Percentiles rank a stretch among this genome's conserved stretches.
phyloP scores from a whole-genome alignment of 257 asterid species.

The Lycium ferocissimum region DNA sequence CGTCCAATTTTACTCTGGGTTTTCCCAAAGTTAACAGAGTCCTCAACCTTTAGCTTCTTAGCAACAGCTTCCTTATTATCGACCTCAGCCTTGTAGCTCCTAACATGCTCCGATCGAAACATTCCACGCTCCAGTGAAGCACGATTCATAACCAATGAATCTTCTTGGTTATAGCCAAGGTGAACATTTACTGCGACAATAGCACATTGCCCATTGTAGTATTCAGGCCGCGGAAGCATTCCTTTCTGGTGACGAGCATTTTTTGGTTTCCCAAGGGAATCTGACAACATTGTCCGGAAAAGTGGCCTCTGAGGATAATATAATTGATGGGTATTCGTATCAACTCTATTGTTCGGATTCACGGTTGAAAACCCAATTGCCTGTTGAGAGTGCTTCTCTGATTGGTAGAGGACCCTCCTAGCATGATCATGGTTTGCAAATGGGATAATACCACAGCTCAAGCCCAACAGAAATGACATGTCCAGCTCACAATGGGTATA shows the following conservation, averaged over 20 bases:
- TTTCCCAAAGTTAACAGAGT: conserved; percentile 75
- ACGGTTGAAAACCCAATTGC: conserved; percentile 89
- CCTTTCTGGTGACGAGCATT: conserved; percentile 55
- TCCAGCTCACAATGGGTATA: conserved; percentile 90
- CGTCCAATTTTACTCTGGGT: conserved; percentile 81
- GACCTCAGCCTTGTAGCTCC: conserved; percentile 91
- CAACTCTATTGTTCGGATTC: conserved; percentile 71
- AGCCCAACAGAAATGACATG: conserved; percentile 73
- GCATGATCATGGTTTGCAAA: conserved; percentile 94
- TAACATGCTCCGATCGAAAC: conserved; percentile 87
- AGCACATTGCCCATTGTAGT: conserved; percentile 88
- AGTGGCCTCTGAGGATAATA: conserved; percentile 93
- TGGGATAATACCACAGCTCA: conserved; percentile 91
- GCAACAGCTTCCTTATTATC: conserved; percentile 57
- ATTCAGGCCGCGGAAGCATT: conserved; percentile 82
- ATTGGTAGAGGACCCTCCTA: conserved; percentile 84
- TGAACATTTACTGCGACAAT: conserved; percentile 93
- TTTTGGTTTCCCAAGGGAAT: conserved; percentile 78
- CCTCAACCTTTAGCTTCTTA: conserved; percentile 62
- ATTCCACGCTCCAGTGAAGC: conserved; percentile 92
- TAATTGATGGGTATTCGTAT: conserved; percentile 81
- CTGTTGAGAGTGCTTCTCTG: conserved; percentile 97
- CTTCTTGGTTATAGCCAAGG: conserved; percentile 96
- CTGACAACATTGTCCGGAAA: conserved; percentile 74
- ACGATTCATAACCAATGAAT: conserved; percentile 96